These are phyloP conservation scores for Pichia paraexigua DNA, from an alignment of 805 yeast species.

Conservation along the genomic window DNA sequence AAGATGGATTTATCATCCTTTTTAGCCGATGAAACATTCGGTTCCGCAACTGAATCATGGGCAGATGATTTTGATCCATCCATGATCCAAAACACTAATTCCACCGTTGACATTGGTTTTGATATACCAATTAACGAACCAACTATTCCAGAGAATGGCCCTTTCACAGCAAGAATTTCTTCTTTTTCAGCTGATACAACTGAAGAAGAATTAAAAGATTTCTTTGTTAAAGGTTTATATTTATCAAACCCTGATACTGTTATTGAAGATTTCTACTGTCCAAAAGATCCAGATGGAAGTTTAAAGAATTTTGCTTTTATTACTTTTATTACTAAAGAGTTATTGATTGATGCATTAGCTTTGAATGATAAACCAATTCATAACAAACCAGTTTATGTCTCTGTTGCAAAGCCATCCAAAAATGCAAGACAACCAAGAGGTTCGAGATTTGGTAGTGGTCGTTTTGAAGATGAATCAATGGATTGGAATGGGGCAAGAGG, in stretches of 20 bases:
- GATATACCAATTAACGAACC: conserved; percentile 14
- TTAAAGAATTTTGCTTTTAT: conserved; percentile 52
- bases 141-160: conserved; percentile 83
- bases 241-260: conserved; percentile 42
- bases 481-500: conserved; percentile 52
- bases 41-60: conserved; percentile 58
- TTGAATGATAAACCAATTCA: conserved; percentile 37
- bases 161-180: conserved; percentile 82
- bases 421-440: conserved; percentile 27
- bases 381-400: conserved; percentile 45
- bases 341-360: conserved; percentile 43
- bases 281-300: conserved; percentile 59
- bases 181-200: conserved; percentile 76
- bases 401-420: conserved; percentile 52
- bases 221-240: conserved; percentile 47
- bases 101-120: conserved; percentile 8
- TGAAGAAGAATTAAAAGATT: conserved; percentile 55
- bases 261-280: conserved; percentile 60
- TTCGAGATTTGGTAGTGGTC: not conserved
- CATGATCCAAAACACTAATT: conserved; percentile 5
- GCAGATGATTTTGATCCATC: conserved; percentile 69
- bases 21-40: conserved; percentile 66
- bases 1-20: conserved; percentile 86
- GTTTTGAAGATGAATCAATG: conserved; percentile 34
- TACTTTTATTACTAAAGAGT: conserved; percentile 38